Evolutionary conservation across 495 filamentous ascomycete genomes (phyloP), one percentile per base, ranked within the genome.

Genomic region (Penicillium samsonianum): DNA sequence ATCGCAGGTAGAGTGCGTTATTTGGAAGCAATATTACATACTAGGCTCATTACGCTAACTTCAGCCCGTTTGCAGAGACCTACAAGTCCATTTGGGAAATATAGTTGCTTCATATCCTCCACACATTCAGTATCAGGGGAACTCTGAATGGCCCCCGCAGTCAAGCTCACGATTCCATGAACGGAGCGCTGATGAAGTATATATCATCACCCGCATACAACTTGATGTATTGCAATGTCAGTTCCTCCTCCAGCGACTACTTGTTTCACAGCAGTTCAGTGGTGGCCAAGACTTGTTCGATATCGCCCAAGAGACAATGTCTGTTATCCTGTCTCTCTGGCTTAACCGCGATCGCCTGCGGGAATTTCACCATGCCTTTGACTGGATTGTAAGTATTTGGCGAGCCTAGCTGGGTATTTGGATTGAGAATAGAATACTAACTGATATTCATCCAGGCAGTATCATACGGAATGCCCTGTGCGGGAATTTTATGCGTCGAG

Each of bases 221-320:
- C 35, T 38, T n/a, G 35, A 38, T n/a, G 35, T 38, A 38, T 38
- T 38, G 35, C 35, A 38, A 38, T 38, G 35, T n/a, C 35, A 38
- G 16, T 38, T 38, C 6, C 35, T 38, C 16, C 14, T 38, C 35
- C 35, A 38, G 35, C 35, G 35, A 16, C 35, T 38, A 38, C 35
- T 45, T 45, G 43, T 45, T 7, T 26, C 22, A 16, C 43, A 11
- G 22, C 20, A 25, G 6, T 25, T 45, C 43, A 25, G 19, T 26
- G 43, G 19, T 45, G 43, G 43, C 22, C 43, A 45, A 45, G 43
- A 22, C 12, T 45, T 45, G 43, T 45, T 45, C 12, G 20, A 45
- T 26, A 45, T 45, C 22, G 43, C 43, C 12, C n/a, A 45, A 16
- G 43, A 45, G 12, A 45, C 43, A 23, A 45, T 45, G 12, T 26